Base-by-base conservation (phyloP, 805 yeast species). In the Yamadazyma philogaea region DNA sequence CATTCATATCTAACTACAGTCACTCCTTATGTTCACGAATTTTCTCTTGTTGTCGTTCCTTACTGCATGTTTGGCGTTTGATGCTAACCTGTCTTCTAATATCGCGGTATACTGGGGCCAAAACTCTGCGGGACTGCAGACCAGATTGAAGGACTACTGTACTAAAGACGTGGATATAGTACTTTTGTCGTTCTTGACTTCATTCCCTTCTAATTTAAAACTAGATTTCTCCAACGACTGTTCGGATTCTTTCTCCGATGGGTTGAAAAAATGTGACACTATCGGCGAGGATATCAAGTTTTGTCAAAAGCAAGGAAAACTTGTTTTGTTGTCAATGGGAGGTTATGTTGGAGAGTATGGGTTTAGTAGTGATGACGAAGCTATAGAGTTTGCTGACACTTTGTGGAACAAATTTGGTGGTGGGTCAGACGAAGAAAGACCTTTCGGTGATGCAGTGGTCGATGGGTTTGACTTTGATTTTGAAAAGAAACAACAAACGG, bases 381-480 rank as follows among this genome's bases (percentile, higher is more conserved):
- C 87, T 33, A 77, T 75, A 51, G 63, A 54, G 1, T 80, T 79
- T 55, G 90, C 72, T 10, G 42, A 49, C 14, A 55, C 66, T 26
- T 56, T 71, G 53, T 57, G 74, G 76, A 53, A 65, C 49, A 63
- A 58, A 21, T 66, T 67, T 42, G 72, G 69, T 28, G 68, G 60
- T 31, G 70, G 71, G 20, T 34, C 55, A 3, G 61, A 51, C 26
- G 42, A 46, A 17, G 60, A 60, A 42, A 64, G 79, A 55, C 80
- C 81, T 20, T 87, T 88, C 59, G 95, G 85, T 36, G 78, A 74
- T 52, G 71, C 90, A 7, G 76, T 88, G 35, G 67, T 86, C 24
- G 96, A 91, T 57, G 96, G 96, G 1, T 89, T 90, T 58, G 82
- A 86, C 53, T 74, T 79, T 47, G 96, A 89, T 57, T 68, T 80